Evolutionary conservation across 345 rosid species (phyloP).

Genomic region (Populus euphratica): DNA sequence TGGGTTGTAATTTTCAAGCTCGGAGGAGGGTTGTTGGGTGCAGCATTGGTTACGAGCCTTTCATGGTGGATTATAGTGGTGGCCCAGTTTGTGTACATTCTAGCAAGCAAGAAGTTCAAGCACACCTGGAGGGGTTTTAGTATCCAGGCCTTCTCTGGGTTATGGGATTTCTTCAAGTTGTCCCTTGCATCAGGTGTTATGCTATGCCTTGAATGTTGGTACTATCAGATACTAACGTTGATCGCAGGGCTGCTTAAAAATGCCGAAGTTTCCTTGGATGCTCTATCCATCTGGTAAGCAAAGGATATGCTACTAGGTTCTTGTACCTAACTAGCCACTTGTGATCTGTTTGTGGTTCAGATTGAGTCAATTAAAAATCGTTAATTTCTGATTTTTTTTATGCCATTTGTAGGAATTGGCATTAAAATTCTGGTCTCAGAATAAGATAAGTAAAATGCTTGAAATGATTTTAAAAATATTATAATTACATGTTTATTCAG

Average conservation of each 20-base stretch:
- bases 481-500: too few relatives aligned
- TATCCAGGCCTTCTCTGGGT: constrained; percentile 15
- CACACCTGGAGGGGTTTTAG: constrained; percentile 22
- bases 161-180: constrained; percentile 21
- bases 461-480: too few relatives aligned
- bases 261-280: constrained; percentile 20
- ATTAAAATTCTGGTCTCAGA: too few relatives aligned
- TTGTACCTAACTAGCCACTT: too few relatives aligned
- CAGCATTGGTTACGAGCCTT: constrained; percentile 17
- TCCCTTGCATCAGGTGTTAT: constrained; percentile 28
- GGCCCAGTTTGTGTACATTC: constrained; percentile 22
- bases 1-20: constrained; percentile 20
- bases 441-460: too few relatives aligned
- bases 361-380: neutral
- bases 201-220: constrained; percentile 28
- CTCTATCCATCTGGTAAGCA: constrained; percentile 26
- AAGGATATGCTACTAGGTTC: neutral
- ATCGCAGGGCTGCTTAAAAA: constrained; percentile 23
- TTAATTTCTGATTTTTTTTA: neutral
- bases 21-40: constrained; percentile 22
- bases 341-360: neutral
- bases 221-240: constrained; percentile 19
- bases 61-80: constrained; percentile 24
- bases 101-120: constrained; percentile 7
- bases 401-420: neutral